A percentile compares a stretch with the other conserved stretches of the same genome.
phyloP scores from a whole-genome alignment of 768 basidiomycete genomes.

The Nevesoporus exiguus region DNA sequence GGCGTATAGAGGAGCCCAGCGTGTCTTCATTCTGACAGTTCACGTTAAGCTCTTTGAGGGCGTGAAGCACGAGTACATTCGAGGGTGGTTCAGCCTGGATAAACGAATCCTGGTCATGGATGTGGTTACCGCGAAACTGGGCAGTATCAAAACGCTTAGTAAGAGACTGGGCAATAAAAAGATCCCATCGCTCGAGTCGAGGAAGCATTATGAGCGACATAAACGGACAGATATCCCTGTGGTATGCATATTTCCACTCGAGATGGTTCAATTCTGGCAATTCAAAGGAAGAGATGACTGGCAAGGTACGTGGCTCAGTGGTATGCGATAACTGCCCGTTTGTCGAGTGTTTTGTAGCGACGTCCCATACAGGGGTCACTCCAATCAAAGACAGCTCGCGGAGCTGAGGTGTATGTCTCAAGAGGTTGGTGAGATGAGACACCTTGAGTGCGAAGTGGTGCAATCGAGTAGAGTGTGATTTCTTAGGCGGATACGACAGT shows the following conservation, averaged over 20 bases:
- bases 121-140: constrained; percentile 31
- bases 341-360: constrained; percentile 12
- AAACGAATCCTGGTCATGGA: constrained; percentile 28
- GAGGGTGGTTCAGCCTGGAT: constrained; percentile 28
- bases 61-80: constrained; percentile 23
- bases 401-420: constrained; percentile 38
- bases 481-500: constrained; percentile 38
- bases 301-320: constrained; percentile 5
- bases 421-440: constrained; percentile 38
- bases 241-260: constrained; percentile 46
- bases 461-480: constrained; percentile 12
- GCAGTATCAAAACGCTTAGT: constrained; percentile 26
- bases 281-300: constrained; percentile 24
- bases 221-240: constrained; percentile 41
- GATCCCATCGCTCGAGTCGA: constrained; percentile 41
- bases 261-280: constrained; percentile 41
- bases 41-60: constrained; percentile 42
- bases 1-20: constrained; percentile 37
- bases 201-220: constrained; percentile 41
- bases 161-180: constrained; percentile 38
- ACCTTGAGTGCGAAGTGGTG: constrained; percentile 37
- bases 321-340: constrained; percentile 9
- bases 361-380: constrained; percentile 41
- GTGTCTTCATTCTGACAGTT: constrained; percentile 41
- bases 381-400: constrained; percentile 42